Evolutionary conservation across 2,329 filamentous ascomycete genomes (phyloP), one percentile per base, ranked within the genome.

Genomic region (Atkinsonella texensis): DNA sequence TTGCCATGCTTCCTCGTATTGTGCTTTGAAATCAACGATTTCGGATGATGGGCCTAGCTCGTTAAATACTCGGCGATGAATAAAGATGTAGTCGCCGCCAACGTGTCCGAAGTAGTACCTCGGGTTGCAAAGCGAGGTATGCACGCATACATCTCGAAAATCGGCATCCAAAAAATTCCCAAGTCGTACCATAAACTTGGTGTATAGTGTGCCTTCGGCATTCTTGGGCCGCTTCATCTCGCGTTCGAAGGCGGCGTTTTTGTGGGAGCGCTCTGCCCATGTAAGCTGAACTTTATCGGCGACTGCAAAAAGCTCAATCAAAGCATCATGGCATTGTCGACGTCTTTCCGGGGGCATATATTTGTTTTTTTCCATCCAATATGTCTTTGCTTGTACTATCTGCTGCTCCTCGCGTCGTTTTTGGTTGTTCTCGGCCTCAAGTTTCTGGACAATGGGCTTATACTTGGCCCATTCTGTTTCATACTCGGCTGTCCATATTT

Each of bases 1-100:
- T 2, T 39, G 15, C 13, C 28, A 43, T 2, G 9, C 11, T 8
- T 18, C 3, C 0, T 20, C 4, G 3, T 10, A 28, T 8, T 28
- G 28, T 28, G 7, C 28, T 12, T 7, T 10, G 11, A 38, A 12
- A 15, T 38, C 35, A 15, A 15, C 3, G 35, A 4, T 12, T 12
- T 12, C 35, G 35, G 35, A 12, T 15, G 35, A 38, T 13, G 15
- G 15, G 7, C 10, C 15, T 9, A 5, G 4, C 11, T 38, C 35
- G 11, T 13, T 9, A 10, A 4, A n/a, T 15, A 15, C 13, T 42
- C 40, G 40, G 10, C 40, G 31, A 45, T 58, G 62, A n/a, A 49
- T 56, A 43, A 67, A 64, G 48, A 67, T 60, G 38, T 59, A 64
- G 18, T 58, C 57, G 20, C 64, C 62, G 1, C 54, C 56, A 2